Base-by-base conservation (phyloP, 352 stramenopile genomes). In the Albugo candida region DNA sequence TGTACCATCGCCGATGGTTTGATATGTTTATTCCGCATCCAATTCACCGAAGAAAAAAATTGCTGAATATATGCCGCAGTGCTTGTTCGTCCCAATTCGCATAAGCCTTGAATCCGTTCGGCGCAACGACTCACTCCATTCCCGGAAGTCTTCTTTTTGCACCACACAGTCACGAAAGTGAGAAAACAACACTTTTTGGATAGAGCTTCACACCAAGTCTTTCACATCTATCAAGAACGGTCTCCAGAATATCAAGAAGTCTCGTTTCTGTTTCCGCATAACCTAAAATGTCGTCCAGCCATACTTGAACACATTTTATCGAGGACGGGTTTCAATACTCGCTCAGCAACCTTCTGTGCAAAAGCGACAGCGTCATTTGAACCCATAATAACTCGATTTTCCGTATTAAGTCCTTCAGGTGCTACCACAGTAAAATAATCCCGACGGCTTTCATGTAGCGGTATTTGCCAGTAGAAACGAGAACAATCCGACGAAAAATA, bases 141-240 rank as follows among this genome's bases (percentile, higher is more conserved):
- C 0, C 35, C 50, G 0, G 57, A 66, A 11, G 67, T 52, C 0
- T 56, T 36, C 2, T 39, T 47, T 0, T 53, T 56, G 41, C 60
- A 65, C 53, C 58, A 67, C 20, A 48, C 53, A 0, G 56, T 51
- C 20, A 65, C 49, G 0, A 5, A 36, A 0, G 21, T 13, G 36
- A 59, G 16, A 27, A 72, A 60, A n/a, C 36, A 0, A n/a, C n/a
- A n/a, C n/a, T n/a, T n/a, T n/a, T n/a, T n/a, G n/a, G n/a, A n/a
- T n/a, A n/a, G n/a, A 72, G 35, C 42, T 72, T 72, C 1, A 67
- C 19, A 3, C 52, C 63, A 20, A 49, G 64, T 11, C 43, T 1
- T 13, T 41, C 16, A 21, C 59, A 65, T 0, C 41, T 24, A 0
- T 6, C 13, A 1, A 70, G 31, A 18, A 55, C 39, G 2, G 49